Evolutionary conservation across 2,329 filamentous ascomycete species (phyloP), one percentile per base, ranked within the genome.

Genomic region (Penicillium sp.): DNA sequence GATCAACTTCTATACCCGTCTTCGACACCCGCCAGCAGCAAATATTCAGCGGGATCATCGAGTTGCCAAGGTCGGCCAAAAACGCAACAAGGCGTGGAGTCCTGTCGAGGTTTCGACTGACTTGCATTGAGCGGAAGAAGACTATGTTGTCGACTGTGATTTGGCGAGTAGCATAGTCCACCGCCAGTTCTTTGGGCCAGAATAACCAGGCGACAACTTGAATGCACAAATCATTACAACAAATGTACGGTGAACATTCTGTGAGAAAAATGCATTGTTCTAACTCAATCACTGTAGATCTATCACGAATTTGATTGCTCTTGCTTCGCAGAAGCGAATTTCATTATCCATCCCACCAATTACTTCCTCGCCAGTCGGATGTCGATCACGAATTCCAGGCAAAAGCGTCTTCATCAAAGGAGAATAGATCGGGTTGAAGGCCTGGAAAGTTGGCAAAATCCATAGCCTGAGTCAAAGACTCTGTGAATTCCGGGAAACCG

Each of bases 181-280:
- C 31, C 77, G 74, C 57, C 74, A 73, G 1, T 60, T 84, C 5
- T 84, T 85, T 64, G 81, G 81, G 2, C 50, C 58, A 16, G 77
- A 81, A 29, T 87, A 81, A 57, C 83, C 83, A 0, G 84, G 84
- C 0, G 81, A 82, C 60, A 87, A 84, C 0, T 81, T 83, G 76
- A 78, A 85, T 49, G 76, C 77, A 54, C 83, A 85, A 64, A 84
- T 87, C 54, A 78, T 87, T 14, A 84, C 84, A 43, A 86, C 84
- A 5, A 86, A 87, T 72, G 83, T 83, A 62, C 11, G 66, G 77
- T 8, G 64, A 24, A 9, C 13, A 2, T 49, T 47, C 16, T 31
- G 29, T n/a, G 46, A 29, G 10, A 10, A 22, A 32, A 13, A 47
- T 14, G 40, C 13, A 47, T 16, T 10, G 36, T 21, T 22, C 9